Conservation (phyloP, 73 alveolate genomes). For the Stentor coeruleus region DNA sequence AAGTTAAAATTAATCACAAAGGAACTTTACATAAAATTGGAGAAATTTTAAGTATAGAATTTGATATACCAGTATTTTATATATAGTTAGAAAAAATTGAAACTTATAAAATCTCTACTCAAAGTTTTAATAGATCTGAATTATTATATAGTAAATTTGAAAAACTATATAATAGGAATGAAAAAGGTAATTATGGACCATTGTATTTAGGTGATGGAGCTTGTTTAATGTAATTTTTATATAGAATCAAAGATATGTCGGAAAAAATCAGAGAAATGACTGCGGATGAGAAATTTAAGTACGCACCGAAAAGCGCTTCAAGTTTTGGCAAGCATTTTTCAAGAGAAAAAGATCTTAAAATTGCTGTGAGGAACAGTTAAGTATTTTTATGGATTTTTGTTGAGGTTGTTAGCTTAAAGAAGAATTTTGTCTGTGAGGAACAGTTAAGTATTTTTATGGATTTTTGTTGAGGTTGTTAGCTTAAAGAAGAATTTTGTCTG, state of each 20-base stretch:
- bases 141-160: background rate
- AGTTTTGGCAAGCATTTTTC: background rate
- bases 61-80: background rate
- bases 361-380: background rate
- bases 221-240: background rate
- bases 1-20: background rate
- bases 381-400: too few relatives aligned
- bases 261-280: background rate
- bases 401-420: too few relatives aligned
- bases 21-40: background rate
- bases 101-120: background rate
- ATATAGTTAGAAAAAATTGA: slow-evolving; percentile 16
- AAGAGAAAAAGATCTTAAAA: background rate
- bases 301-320: background rate
- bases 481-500: too few relatives aligned
- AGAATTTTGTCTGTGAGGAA: too few relatives aligned
- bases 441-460: too few relatives aligned
- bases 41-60: background rate
- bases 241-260: background rate
- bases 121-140: background rate
- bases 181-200: background rate
- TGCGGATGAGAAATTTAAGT: background rate
- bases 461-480: too few relatives aligned
- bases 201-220: background rate
- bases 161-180: too few relatives aligned